Percentiles rank a stretch among this genome's conserved stretches.
phyloP scores from a whole-genome alignment of 1,284 basidiomycete species.

The Mycena sp. region DNA sequence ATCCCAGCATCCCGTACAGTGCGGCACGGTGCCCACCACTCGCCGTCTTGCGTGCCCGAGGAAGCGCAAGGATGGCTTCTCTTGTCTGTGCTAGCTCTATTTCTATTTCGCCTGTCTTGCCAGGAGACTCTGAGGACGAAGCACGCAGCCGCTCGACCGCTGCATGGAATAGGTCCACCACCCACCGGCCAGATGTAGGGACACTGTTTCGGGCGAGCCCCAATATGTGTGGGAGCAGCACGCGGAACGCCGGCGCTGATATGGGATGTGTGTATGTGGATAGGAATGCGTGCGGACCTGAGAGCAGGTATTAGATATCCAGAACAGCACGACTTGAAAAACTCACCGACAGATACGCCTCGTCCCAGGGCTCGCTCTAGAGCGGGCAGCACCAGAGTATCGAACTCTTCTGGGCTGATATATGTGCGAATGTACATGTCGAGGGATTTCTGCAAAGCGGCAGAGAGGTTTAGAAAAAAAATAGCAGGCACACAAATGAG shows the following conservation, averaged over 20 bases:
- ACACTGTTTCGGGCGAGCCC: conserved; percentile 73
- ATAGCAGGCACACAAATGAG: too few relatives aligned
- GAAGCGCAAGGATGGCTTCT: conserved; percentile 75
- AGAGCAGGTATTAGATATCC: conserved; percentile 51
- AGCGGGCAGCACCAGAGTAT: conserved; percentile 21
- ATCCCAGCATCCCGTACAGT: conserved; percentile 80
- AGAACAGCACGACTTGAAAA: conserved; percentile 5
- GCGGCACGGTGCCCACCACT: conserved; percentile 88
- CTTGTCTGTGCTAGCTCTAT: conserved; percentile 55
- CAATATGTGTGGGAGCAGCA: conserved; percentile 64
- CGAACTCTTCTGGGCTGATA: conserved; percentile 18
- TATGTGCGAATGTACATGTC: conserved; percentile 28
- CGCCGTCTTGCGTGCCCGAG: conserved; percentile 84
- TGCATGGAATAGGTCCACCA: conserved; percentile 70
- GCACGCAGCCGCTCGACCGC: conserved; percentile 45
- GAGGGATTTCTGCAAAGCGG: conserved; percentile 20
- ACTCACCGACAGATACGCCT: conserved; percentile 16
- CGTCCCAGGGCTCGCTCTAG: conserved; percentile 22
- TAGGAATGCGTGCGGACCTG: conserved; percentile 41
- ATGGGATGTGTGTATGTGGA: conserved; percentile 23
- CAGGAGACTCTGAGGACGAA: conserved; percentile 12
- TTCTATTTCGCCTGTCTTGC: conserved; percentile 43
- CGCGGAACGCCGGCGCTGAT: conserved; percentile 37
- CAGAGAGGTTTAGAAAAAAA: neutral
- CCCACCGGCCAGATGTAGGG: conserved; percentile 82